phyloP scores from a whole-genome alignment of 371 early-diverging fungal genomes.

The Neoconidiobolus thromboides region DNA sequence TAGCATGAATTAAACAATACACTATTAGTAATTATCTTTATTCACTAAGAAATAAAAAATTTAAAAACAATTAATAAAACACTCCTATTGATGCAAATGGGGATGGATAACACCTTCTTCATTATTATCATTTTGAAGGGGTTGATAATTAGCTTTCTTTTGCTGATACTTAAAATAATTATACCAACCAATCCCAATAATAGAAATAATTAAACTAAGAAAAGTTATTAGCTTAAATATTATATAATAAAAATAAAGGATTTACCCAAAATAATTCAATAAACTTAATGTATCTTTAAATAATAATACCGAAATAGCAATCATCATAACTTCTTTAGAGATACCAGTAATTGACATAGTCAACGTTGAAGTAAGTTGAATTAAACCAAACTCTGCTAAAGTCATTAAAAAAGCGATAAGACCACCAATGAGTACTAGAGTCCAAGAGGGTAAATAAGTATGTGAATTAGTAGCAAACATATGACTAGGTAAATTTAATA shows the following conservation, averaged over 20 bases:
- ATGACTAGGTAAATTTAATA: conserved; percentile 11
- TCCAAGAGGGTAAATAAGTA: conserved; percentile 17
- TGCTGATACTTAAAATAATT: neutral
- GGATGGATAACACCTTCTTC: too few species aligned
- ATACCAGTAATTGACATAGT: conserved; percentile 81
- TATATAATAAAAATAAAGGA: neutral
- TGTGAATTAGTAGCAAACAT: conserved; percentile 13
- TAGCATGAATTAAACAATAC: too few species aligned
- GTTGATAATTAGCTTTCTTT: too few species aligned
- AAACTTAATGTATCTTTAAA: neutral
- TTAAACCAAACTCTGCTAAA: conserved; percentile 57
- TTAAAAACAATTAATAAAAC: too few species aligned
- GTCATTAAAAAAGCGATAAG: conserved; percentile 75
- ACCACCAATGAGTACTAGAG: conserved; percentile 41
- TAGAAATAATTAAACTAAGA: conserved; percentile 2
- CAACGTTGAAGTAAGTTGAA: conserved; percentile 61
- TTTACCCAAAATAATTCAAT: conserved; percentile 5
- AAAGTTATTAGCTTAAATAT: neutral
- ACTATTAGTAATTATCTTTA: too few species aligned
- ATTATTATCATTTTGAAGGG: too few species aligned
- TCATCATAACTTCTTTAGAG: conserved; percentile 26
- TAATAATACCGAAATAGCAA: neutral
- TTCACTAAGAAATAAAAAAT: too few species aligned
- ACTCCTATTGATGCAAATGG: too few species aligned
- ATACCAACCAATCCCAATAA: conserved; percentile 3